Base-by-base conservation (phyloP, 257 asterid genomes). In the Nicotiana benthamiana region DNA sequence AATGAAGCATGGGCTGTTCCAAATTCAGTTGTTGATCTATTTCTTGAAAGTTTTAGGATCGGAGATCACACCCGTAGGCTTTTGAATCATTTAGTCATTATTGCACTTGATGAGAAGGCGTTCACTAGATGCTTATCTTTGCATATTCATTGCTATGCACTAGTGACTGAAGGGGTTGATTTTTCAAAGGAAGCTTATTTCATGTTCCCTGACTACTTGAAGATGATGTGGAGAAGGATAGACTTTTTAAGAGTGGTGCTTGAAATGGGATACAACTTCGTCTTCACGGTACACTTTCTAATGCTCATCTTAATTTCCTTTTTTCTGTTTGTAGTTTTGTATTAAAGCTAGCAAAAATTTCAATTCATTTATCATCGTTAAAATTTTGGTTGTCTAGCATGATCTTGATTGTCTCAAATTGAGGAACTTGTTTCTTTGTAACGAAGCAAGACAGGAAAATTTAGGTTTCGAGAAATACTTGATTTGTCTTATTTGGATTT, bases 221-320 rank as follows among this genome's bases (percentile, higher is more conserved):
- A 80, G 84, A 87, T 90, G 89, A 86, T 90, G 92, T 90, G 93
- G 92, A 84, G 86, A 77, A 83, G 90, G 86, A 80, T 87, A 24
- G 87, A 89, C 76, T 84, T 91, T 68, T 85, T 90, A 1, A 80
- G 74, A 9, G 28, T 27, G 15, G 86, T 91, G 78, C 92, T 88
- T 24, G 88, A 91, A 62, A 22, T 75, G 76, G 93, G 95, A 81
- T 89, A 80, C 81, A 87, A 81, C 72, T 89, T 89, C 77, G 79
- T 91, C 64, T 91, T 89, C 89, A 87, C 91, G 83, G 95, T 89
- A 48, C 16, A 15, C 61, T 24, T 72, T 7, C 15, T 72, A 46
- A 1, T 46, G 56, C 78, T 46, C 12, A 10, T 30, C 5, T 18
- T 67, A 30, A 10, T 34, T 66, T 34, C n/a, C 51, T 67, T 63